These are phyloP conservation scores for Hordeum vulgare DNA, from an alignment of 176 grass and related monocot genomes.

Conservation along the genomic window DNA sequence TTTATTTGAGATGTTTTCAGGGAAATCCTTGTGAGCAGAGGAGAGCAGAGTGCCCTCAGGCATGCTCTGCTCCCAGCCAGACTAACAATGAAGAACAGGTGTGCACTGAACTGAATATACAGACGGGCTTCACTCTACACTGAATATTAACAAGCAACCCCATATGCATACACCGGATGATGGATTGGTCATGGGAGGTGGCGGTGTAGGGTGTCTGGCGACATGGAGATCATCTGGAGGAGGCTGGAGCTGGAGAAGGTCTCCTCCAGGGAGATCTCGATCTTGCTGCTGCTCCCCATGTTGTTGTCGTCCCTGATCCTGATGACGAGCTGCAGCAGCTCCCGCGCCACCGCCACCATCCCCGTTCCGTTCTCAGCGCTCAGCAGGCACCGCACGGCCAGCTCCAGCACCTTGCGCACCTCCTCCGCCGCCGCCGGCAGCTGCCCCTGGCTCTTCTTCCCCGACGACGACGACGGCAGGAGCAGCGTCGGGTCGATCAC, in stretches of 20 bases:
- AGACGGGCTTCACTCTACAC: background rate
- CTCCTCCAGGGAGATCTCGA: conserved; percentile 75
- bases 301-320: conserved; percentile 38
- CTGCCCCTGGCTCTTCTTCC: conserved; percentile 34
- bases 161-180: background rate
- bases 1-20: too few relatives aligned
- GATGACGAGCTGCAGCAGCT: conserved; percentile 44
- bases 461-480: conserved; percentile 6
- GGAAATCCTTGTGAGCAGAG: too few relatives aligned
- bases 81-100: background rate
- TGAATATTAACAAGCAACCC: conserved; percentile 15
- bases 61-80: background rate
- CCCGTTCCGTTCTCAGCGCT: conserved; percentile 47
- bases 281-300: conserved; percentile 74
- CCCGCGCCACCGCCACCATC: conserved; percentile 56
- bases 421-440: conserved; percentile 51
- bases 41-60: too few relatives aligned
- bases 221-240: conserved; percentile 97
- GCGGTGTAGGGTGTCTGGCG: conserved; percentile 60
- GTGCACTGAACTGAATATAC: background rate
- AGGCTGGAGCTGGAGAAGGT: conserved; percentile 89
- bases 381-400: conserved; percentile 65
- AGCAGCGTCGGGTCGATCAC: conserved; percentile 70
- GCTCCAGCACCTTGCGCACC: conserved; percentile 59
- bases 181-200: conserved; percentile 39